Base-by-base conservation (phyloP, 345 rosid genomes). In the Eucalyptus albens region DNA sequence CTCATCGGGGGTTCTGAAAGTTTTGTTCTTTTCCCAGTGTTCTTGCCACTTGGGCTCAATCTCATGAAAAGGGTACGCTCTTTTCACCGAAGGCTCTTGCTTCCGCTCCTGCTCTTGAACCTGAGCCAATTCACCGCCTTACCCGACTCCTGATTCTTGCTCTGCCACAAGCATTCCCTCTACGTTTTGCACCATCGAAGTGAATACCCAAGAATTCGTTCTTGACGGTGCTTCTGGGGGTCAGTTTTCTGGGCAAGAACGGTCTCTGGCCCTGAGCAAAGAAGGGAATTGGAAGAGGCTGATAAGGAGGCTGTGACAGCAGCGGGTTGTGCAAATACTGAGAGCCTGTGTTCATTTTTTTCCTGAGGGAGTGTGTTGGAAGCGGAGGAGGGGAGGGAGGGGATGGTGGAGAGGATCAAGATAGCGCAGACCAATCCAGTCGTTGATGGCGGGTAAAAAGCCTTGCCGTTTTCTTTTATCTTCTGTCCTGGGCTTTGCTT, bases 41-140 rank as follows among this genome's bases (percentile, higher is more conserved):
- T 89, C 94, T 94, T 96, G 99, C 99, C 99, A 97, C 92, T 95
- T 96, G 87, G 97, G 98, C 93, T 97, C 99, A 89, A 97, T 95
- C 89, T 97, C 98, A 89, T 94, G 94, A 91, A 94, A 97, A 5
- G 99, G 99, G 88, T 97, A 97, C 24, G 94, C 96, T 91, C 95
- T 95, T 44, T 93, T 97, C 90, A 89, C 91, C 90, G 27, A 53
- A 88, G 37, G 80, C 67, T 16, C 92, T 60, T 67, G 87, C 86
- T 91, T 42, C 33, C 50, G 89, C 56, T 87, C 86, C 90, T 90
- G 87, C 89, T 87, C 95, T 55, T 91, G 92, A 86, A 50, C 86
- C 77, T 90, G 91, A 26, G 90, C 88, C 77, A 49, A 31, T 8
- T 55, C 92, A 72, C 90, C 47, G 6, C 89, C 60, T 19, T 19